Base-by-base conservation (phyloP, 345 rosid genomes). In the Eucalyptus leucophloia region DNA sequence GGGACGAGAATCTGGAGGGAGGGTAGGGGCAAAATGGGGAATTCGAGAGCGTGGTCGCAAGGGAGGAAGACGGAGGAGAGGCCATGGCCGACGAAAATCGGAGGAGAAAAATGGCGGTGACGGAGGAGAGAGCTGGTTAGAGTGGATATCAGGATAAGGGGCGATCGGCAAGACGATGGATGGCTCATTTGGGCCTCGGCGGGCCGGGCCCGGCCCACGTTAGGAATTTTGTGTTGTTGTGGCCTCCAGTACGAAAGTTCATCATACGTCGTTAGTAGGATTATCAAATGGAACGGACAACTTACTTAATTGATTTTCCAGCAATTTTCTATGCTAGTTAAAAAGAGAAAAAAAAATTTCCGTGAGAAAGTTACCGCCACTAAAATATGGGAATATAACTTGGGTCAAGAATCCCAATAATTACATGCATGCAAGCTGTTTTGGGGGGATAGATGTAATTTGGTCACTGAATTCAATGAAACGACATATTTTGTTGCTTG, bases 71-170 rank as follows among this genome's bases (percentile, higher is more conserved):
- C 7, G 82, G 12, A 37, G 82, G 21, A 9, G 83, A 72, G 89
- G 93, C 94, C 98, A 95, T 95, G 91, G 93, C 90, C 81, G 86
- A 21, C 5, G 53, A 69, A 32, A 23, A 34, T 18, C 11, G 72
- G 32, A 32, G 32, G 86, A 6, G 72, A 1, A 86, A 86, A 88
- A 21, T 47, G 45, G 58, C 37, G 82, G 65, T 28, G 89, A 40
- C 86, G 37, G 80, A 16, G 77, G 80, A 23, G 80, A 23, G 53
- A n/a, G 88, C 47, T 7, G 85, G 85, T 7, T 7, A 6, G 17
- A 19, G 50, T 65, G 49, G 50, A 89, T 58, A 40, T 42, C 24
- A 23, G 85, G 85, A 77, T 77, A 40, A 77, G 85, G 85, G 85
- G 30, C 7, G 85, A 40, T 77, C 47, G 24, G 47, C 30, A 14